A percentile compares a stretch with the other conserved stretches of the same genome.
These are phyloP conservation scores for Nicotiana sylvestris DNA, from an alignment of 257 asterid species.

Conservation along the genomic window DNA sequence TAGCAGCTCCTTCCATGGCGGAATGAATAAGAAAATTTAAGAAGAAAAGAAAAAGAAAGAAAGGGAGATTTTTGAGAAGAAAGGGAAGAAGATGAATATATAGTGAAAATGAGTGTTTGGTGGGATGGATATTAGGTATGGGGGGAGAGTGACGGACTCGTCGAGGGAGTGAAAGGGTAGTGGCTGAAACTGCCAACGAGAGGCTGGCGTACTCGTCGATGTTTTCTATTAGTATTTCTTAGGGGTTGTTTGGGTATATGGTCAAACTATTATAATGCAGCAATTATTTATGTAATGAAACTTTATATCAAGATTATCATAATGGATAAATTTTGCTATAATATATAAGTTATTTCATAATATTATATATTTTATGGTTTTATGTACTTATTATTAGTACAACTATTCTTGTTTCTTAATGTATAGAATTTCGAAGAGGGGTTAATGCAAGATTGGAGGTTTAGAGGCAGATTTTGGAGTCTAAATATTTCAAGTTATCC, in stretches of 20 bases:
- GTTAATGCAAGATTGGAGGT: too few species aligned
- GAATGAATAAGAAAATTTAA: background rate
- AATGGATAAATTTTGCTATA: too few species aligned
- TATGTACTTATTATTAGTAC: too few species aligned
- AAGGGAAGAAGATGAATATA: background rate
- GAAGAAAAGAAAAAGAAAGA: background rate
- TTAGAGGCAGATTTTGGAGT: too few species aligned
- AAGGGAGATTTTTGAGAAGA: background rate
- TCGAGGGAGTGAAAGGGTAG: conserved; percentile 55
- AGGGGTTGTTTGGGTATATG: background rate
- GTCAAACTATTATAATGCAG: too few species aligned
- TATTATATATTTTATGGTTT: too few species aligned
- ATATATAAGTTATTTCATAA: too few species aligned
- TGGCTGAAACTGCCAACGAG: conserved; percentile 30
- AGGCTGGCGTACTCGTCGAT: conserved; percentile 24
- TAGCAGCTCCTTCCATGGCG: conserved; percentile 32
- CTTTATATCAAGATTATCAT: too few species aligned
- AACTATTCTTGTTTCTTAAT: too few species aligned
- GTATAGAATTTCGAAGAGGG: too few species aligned
- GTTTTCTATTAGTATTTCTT: conserved; percentile 4
- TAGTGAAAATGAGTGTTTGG: background rate
- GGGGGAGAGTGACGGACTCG: conserved; percentile 49
- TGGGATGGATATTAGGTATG: background rate
- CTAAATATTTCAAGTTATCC: too few species aligned
- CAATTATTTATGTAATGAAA: too few species aligned